A percentile compares a stretch with the other conserved stretches of the same genome.
Conservation (phyloP, 805 yeast species). For the Brettanomyces naardenensis region DNA sequence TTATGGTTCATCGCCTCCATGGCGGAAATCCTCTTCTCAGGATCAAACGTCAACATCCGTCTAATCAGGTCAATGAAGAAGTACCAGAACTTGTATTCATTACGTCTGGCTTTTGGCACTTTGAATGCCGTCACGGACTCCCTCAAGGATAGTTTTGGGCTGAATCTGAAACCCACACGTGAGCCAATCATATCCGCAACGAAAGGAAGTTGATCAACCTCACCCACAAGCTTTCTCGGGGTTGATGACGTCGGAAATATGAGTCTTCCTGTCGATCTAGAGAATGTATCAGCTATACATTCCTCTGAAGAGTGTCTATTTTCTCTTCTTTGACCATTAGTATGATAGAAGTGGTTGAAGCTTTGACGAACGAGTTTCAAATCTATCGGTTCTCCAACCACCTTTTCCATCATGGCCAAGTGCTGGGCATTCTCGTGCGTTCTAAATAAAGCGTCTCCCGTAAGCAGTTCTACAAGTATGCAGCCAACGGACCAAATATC, state of each 20-base stretch:
- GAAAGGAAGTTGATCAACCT: constrained; percentile 25
- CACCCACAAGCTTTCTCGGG: constrained; percentile 27
- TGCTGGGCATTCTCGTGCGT: constrained; percentile 95
- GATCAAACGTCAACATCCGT: constrained; percentile 41
- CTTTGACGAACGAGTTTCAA: constrained; percentile 25
- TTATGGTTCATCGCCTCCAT: constrained; percentile 53
- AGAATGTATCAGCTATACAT: constrained; percentile 24
- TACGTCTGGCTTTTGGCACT: constrained; percentile 37
- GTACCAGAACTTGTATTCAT: constrained; percentile 77
- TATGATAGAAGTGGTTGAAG: constrained; percentile 11
- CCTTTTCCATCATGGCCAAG: constrained; percentile 87
- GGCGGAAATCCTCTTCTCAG: constrained; percentile 43
- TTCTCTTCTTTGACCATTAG: constrained; percentile 2
- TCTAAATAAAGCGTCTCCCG: constrained; percentile 91
- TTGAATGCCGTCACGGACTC: constrained; percentile 19
- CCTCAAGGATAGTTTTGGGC: constrained; percentile 14
- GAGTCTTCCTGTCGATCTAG: constrained; percentile 22
- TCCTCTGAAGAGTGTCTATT: constrained; percentile 6
- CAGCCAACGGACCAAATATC: constrained; percentile 98
- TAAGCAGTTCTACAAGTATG: constrained; percentile 79
- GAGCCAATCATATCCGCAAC: constrained; percentile 22
- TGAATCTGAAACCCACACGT: constrained; percentile 23
- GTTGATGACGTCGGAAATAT: constrained; percentile 30
- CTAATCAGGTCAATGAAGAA: constrained; percentile 51
- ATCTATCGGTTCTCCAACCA: constrained; percentile 50